Base-by-base conservation (phyloP, 2,329 filamentous ascomycete species). In the Colletotrichum sidae region DNA sequence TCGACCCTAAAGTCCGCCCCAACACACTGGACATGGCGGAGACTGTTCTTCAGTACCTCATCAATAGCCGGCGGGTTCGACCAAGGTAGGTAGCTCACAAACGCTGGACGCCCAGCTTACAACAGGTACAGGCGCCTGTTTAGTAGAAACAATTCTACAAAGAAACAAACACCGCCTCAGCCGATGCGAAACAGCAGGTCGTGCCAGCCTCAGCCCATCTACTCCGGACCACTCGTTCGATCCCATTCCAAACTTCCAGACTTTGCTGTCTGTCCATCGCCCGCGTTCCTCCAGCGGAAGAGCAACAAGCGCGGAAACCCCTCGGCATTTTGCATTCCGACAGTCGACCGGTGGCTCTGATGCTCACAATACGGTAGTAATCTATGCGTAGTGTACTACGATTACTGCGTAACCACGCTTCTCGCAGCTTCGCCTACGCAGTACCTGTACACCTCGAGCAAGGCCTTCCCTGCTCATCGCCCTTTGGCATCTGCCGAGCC, bases 161-260 rank as follows among this genome's bases (percentile, higher is more conserved):
- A 65, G 63, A 66, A 66, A 66, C 58, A 66, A 57, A 57, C 63
- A 66, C 53, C 44, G 63, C 58, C 58, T 63, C 52, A 38, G 33
- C 39, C 59, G 58, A 66, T 63, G 33, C 63, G 63, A 66, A 66
- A 66, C 63, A 52, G 63, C 63, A 63, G 58, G 52, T 46, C 41
- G 47, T 60, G 15, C 56, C 49, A 53, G 49, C 41, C 49, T 45
- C 25, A 25, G 47, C 39, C 35, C n/a, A 38, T 37, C 39, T 53
- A 49, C 42, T 33, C 51, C 38, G 46, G 39, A 53, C 56, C 38
- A 49, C 46, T 42, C 42, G 42, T 41, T 52, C 42, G 45, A 41
- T 55, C 49, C 34, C 38, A 54, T 25, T 42, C 34, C 34, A 37
- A 42, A 51, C 55, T 49, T 41, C 50, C 62, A 25, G 25, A 25